Evolutionary conservation across 345 rosid genomes (phyloP), one percentile per base, ranked within the genome.

Genomic region (Eucalyptus cloeziana): DNA sequence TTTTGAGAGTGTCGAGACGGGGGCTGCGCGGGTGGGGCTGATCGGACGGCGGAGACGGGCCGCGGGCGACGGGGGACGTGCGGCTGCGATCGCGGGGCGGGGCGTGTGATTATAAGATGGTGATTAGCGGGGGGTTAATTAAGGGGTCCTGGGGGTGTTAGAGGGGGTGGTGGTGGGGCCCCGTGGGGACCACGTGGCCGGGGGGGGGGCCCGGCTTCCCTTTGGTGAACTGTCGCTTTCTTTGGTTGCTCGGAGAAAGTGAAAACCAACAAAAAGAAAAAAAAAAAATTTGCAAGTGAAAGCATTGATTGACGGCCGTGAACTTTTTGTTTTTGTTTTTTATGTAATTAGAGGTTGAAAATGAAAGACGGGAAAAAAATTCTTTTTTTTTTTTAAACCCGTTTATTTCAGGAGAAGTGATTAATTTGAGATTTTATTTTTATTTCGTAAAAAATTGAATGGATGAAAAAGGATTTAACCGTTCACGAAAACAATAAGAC

Each of bases 401-500:
- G 7, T 30, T 30, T 13, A 7, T 8, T 56, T 21, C 25, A 0
- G 8, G 16, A 27, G n/a, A 27, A 58, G 12, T 25, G 13, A 25
- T 4, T 10, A 2, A 58, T 58, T 58, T 58, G 5, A 25, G 5
- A 7, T 19, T 19, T 54, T 54, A 21, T 54, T 54, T 14, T 49
- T 12, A 49, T 56, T 24, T 56, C 13, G 4, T 24, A 27, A 13
- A 60, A 60, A 60, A 51, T 7, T 5, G 33, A 60, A 27, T 13
- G 33, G 14, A 27, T 27, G 30, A 12, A 6, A 60, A 60, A 60
- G 11, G n/a, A 25, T 60, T 27, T 60, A 6, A 60, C 4, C 15
- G 19, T 7, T 30, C 9, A 1, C 1, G 8, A 3, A 13, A 64
- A n/a, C 0, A n/a, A 3, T 3, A n/a, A n/a, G 10, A n/a, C 16